phyloP scores from a whole-genome alignment of 192 early-diverging fungal species.

The Podila clonocystis region DNA sequence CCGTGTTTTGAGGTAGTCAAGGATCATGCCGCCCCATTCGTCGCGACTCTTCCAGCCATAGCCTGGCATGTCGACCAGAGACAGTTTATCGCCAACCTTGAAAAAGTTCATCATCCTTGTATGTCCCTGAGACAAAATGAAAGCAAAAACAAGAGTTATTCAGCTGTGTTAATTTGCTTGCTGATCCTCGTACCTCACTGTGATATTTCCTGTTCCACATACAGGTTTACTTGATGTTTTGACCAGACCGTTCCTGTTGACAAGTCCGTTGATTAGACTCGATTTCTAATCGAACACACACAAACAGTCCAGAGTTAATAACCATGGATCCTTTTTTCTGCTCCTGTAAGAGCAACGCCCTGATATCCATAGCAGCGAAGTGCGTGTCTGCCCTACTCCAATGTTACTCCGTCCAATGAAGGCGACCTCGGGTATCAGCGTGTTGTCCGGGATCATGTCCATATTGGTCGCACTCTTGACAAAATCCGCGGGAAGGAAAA shows the following conservation, averaged over 20 bases:
- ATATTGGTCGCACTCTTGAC: slow-evolving; percentile 38
- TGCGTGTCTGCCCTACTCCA: slow-evolving; percentile 17
- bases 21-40: slow-evolving; percentile 63
- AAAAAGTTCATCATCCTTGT: slow-evolving; percentile 65
- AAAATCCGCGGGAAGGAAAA: slow-evolving; percentile 41
- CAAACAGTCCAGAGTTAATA: too few relatives aligned
- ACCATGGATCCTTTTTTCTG: too few relatives aligned
- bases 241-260: slow-evolving; percentile 57
- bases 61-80: slow-evolving; percentile 67
- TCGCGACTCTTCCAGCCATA: slow-evolving; percentile 61
- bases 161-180: neutral
- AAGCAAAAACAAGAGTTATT: too few relatives aligned
- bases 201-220: slow-evolving; percentile 9
- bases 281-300: slow-evolving; percentile 45
- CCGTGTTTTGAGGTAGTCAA: slow-evolving; percentile 52
- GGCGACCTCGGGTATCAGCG: slow-evolving; percentile 51
- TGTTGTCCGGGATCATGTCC: slow-evolving; percentile 46
- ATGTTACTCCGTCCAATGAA: slow-evolving; percentile 68
- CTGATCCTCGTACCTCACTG: neutral
- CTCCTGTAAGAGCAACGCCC: neutral
- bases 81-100: slow-evolving; percentile 53
- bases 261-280: slow-evolving; percentile 60
- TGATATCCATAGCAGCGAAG: too few relatives aligned
- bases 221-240: slow-evolving; percentile 66
- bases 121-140: slow-evolving; percentile 50